Conservation (phyloP, 805 yeast genomes). For the Alloascoidea africana region DNA sequence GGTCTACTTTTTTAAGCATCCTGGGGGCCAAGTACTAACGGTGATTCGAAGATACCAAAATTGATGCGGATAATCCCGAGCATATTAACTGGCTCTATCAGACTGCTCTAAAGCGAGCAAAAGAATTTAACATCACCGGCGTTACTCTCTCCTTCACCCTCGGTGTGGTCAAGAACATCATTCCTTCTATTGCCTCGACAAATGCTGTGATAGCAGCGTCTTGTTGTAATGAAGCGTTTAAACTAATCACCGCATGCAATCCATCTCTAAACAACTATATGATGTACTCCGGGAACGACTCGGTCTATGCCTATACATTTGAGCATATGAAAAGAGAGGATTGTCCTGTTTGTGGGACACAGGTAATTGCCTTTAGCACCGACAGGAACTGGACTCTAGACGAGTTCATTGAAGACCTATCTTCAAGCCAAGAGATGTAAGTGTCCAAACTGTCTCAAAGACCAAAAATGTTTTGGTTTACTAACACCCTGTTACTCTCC, state of each 20-base stretch:
- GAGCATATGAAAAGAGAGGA: conserved; percentile 39
- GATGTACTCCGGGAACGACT: conserved; percentile 77
- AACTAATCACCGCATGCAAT: conserved; percentile 54
- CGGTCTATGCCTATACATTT: conserved; percentile 63
- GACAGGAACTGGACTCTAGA: conserved; percentile 18
- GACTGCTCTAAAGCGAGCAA: conserved; percentile 43
- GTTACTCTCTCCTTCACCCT: conserved; percentile 58
- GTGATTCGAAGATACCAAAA: conserved; percentile 17
- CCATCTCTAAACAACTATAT: conserved; percentile 62
- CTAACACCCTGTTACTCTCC: neutral
- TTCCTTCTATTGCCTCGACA: conserved; percentile 90
- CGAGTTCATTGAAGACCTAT: conserved; percentile 27
- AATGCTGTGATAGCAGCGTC: conserved; percentile 86
- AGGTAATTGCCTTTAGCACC: conserved; percentile 10
- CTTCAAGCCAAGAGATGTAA: conserved; percentile 13
- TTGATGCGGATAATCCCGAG: conserved; percentile 55
- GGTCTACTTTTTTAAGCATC: neutral
- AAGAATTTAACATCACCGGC: conserved; percentile 46
- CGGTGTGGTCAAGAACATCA: conserved; percentile 83
- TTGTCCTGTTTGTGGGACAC: conserved; percentile 66
- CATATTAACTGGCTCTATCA: conserved; percentile 52
- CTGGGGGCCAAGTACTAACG: neutral
- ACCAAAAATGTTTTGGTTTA: neutral
- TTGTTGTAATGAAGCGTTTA: conserved; percentile 77
- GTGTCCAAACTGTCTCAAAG: conserved; percentile 7